Evolutionary conservation across 1,284 basidiomycete species (phyloP).

Genomic region (Ustilago shanxiensis): DNA sequence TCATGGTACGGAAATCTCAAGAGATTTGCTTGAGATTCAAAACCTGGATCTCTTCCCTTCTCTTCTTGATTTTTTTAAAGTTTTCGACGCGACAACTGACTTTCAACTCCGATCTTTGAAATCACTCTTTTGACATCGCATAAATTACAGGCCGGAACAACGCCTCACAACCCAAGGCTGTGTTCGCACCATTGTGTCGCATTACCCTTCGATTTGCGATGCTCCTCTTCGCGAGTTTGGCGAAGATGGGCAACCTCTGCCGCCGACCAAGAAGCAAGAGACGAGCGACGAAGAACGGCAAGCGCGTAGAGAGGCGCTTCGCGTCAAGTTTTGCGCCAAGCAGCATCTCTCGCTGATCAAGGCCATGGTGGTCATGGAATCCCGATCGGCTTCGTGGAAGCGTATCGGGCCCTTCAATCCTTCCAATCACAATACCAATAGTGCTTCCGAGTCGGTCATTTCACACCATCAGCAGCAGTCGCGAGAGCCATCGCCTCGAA

Average conservation of each 20-base stretch:
- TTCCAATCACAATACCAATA: conserved; percentile 5
- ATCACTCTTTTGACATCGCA: not conserved
- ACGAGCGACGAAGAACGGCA: conserved; percentile 51
- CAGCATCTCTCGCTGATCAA: conserved; percentile 58
- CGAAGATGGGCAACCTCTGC: conserved; percentile 52
- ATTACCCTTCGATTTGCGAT: conserved; percentile 47
- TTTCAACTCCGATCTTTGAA: not conserved
- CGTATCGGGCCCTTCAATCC: conserved; percentile 37
- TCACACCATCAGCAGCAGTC: conserved; percentile 1
- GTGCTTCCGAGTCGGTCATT: not conserved
- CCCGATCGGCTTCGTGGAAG: conserved; percentile 41
- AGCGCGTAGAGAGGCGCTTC: conserved; percentile 45
- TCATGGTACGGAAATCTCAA: not conserved
- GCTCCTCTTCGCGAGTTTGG: conserved; percentile 47
- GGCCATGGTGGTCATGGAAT: conserved; percentile 61
- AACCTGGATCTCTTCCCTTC: conserved; percentile 5
- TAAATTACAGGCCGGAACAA: conserved; percentile 31
- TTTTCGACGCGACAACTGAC: not conserved
- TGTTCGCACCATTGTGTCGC: conserved; percentile 26
- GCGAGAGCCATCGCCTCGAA: not conserved
- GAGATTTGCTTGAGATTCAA: no score
- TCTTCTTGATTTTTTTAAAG: not conserved
- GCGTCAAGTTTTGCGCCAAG: conserved; percentile 43
- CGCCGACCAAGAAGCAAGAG: conserved; percentile 59
- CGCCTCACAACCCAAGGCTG: conserved; percentile 19